Conservation (phyloP, 2,329 filamentous ascomycete species). For the Colletotrichum siamense region DNA sequence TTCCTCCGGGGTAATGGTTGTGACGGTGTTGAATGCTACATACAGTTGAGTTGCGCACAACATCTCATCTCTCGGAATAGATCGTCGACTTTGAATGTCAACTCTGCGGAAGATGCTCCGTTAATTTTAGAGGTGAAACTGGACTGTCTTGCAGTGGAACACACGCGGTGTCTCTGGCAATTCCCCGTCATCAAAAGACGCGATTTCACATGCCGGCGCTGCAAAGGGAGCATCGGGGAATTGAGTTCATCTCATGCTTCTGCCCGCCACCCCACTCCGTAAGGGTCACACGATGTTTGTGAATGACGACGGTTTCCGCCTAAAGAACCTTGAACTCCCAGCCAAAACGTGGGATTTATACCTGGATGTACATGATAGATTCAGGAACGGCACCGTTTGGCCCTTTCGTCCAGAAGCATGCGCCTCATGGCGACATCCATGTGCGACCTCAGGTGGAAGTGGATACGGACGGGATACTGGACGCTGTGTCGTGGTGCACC, state of each 20-base stretch:
- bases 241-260: slow-evolving; percentile 11
- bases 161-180: neutral
- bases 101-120: neutral
- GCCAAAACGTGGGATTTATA: neutral
- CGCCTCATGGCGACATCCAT: neutral
- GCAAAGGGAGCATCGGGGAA: neutral
- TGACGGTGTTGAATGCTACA: neutral
- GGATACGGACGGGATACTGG: neutral
- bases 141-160: neutral
- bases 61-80: fast-evolving
- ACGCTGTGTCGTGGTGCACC: neutral
- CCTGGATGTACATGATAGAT: neutral
- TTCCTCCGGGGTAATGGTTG: neutral
- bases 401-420: neutral
- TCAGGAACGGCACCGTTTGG: neutral
- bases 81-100: neutral
- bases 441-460: neutral
- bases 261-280: neutral
- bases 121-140: neutral
- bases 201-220: neutral
- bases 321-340: neutral
- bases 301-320: neutral
- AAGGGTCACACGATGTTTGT: neutral
- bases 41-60: neutral
- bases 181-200: neutral